These are phyloP conservation scores for Podospora bellae-mahoneyi DNA, from an alignment of 495 filamentous ascomycete genomes.

Conservation along the genomic window DNA sequence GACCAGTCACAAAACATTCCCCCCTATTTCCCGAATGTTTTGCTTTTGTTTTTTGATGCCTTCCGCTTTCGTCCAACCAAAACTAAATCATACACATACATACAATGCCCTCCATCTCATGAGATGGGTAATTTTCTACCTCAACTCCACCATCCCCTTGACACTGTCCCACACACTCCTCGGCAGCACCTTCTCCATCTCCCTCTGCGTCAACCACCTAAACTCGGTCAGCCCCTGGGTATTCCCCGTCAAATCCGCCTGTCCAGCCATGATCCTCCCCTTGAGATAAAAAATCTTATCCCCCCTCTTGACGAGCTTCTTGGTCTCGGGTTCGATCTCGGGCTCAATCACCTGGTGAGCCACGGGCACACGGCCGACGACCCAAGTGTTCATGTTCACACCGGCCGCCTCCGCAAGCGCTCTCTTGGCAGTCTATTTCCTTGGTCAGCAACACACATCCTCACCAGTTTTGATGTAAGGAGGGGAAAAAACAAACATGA, in stretches of 20 bases:
- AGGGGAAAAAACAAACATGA: conserved; percentile 55
- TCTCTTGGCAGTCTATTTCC: conserved; percentile 70
- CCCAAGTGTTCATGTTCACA: conserved; percentile 98
- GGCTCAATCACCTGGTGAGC: conserved; percentile 64
- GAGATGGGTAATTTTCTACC: conserved; percentile 8
- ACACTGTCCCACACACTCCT: conserved; percentile 67
- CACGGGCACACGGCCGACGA: conserved; percentile 85
- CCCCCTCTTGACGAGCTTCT: conserved; percentile 44
- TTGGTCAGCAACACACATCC: no score
- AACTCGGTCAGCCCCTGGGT: conserved; percentile 72
- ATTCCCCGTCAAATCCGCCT: conserved; percentile 75
- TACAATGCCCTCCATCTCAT: background rate
- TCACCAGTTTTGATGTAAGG: background rate
- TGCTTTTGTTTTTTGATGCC: background rate
- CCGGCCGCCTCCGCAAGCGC: conserved; percentile 73
- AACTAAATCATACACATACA: background rate
- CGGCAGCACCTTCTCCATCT: conserved; percentile 63
- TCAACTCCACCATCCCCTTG: conserved; percentile 74
- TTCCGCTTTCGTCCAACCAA: background rate
- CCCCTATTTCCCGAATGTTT: background rate
- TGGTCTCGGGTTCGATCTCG: conserved; percentile 33
- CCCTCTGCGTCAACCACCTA: conserved; percentile 87
- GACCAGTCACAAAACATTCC: background rate
- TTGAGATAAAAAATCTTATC: conserved; percentile 96
- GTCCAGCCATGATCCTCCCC: conserved; percentile 92